Conservation (phyloP, 2,329 filamentous ascomycete genomes). For the Aspergillus sp. region DNA sequence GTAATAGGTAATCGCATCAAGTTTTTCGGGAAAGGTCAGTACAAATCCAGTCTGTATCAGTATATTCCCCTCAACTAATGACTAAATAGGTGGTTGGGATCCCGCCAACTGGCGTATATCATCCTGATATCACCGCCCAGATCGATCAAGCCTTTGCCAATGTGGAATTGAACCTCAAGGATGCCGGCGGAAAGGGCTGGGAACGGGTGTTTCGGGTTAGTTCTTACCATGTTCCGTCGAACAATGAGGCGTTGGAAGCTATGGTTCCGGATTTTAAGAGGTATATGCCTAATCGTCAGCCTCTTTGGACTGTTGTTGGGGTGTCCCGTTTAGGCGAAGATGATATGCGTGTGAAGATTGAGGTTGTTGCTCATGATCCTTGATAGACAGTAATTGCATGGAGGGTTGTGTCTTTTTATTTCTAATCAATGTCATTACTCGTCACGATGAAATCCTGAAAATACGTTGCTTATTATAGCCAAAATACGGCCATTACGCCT, state of each 20-base stretch:
- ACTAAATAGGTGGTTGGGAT: conserved; percentile 28
- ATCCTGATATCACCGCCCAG: conserved; percentile 37
- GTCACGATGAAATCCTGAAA: too few relatives aligned
- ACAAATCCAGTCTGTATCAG: neutral
- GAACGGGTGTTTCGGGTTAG: conserved; percentile 46
- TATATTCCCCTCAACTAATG: neutral
- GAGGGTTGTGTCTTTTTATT: too few relatives aligned
- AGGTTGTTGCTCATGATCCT: conserved; percentile 45
- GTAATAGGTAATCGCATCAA: conserved; percentile 44
- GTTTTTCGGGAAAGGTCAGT: conserved; percentile 9
- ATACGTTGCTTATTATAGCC: too few relatives aligned
- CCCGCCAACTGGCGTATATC: conserved; percentile 16
- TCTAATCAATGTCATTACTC: too few relatives aligned
- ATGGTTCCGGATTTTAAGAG: conserved; percentile 45
- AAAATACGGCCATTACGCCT: conserved; percentile 8
- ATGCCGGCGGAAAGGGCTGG: conserved; percentile 48
- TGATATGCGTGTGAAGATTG: conserved; percentile 54
- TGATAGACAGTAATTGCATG: too few relatives aligned
- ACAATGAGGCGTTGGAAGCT: conserved; percentile 29
- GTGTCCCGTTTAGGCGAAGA: conserved; percentile 43
- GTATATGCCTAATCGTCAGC: conserved; percentile 48
- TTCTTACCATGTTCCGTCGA: conserved; percentile 41
- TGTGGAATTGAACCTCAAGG: conserved; percentile 45
- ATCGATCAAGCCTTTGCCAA: conserved; percentile 52
- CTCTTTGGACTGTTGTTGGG: conserved; percentile 50